A percentile compares a stretch with the other conserved stretches of the same genome.
phyloP scores from a whole-genome alignment of 371 early-diverging fungal genomes.

The Mortierella sp. region DNA sequence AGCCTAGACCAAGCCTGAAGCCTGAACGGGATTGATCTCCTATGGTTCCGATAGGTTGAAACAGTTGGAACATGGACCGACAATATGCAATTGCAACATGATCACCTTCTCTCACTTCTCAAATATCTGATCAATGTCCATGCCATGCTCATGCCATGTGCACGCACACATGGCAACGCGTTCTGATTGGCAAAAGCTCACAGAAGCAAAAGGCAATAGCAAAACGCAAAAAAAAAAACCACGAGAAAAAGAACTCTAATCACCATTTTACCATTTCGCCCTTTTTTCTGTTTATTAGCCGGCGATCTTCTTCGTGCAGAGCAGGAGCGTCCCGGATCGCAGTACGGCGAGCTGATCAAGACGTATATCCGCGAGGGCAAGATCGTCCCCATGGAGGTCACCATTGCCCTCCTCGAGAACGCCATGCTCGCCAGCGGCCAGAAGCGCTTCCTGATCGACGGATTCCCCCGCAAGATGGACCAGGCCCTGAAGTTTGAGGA shows the following conservation, averaged over 20 bases:
- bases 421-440: constrained; percentile 84
- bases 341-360: constrained; percentile 91
- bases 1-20: background rate
- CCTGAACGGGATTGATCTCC: background rate
- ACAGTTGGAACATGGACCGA: background rate
- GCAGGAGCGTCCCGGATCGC: constrained; percentile 85
- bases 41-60: background rate
- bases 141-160: too few species aligned
- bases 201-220: background rate
- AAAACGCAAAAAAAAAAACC: background rate
- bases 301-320: constrained; percentile 97
- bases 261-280: background rate
- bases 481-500: constrained; percentile 96
- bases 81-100: too few species aligned
- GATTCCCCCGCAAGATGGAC: constrained; percentile 96
- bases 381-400: constrained; percentile 97
- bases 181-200: constrained; percentile 3
- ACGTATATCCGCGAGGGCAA: constrained; percentile 92
- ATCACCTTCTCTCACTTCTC: too few species aligned
- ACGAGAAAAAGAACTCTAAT: background rate
- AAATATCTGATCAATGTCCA: constrained; percentile 2
- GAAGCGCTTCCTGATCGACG: constrained; percentile 92
- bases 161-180: background rate
- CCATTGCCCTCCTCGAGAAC: constrained; percentile 88
- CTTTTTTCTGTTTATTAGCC: constrained; percentile 65